A percentile compares a stretch with the other conserved stretches of the same genome.
Evolutionary conservation across 2,329 filamentous ascomycete genomes (phyloP).

Genomic region (Pezicula radicicola): DNA sequence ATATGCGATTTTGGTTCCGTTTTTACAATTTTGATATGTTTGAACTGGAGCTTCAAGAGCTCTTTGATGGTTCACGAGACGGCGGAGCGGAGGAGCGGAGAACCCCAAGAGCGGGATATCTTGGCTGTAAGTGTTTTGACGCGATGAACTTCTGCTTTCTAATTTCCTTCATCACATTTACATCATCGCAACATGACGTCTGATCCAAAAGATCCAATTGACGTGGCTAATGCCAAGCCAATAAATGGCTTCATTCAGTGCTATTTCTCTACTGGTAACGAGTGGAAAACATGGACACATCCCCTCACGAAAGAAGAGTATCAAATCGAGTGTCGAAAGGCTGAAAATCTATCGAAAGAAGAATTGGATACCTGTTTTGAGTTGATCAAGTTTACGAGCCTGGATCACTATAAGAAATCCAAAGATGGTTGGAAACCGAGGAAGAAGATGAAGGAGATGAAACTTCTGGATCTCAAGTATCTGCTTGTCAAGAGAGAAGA

Average conservation of each 20-base stretch:
- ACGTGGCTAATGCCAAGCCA: slow-evolving; percentile 43
- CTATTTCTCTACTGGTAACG: slow-evolving; percentile 38
- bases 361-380: slow-evolving; percentile 52
- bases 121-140: background rate
- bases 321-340: slow-evolving; percentile 39
- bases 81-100: too few species aligned
- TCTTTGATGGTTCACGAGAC: too few species aligned
- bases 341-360: slow-evolving; percentile 34
- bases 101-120: too few species aligned
- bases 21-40: background rate
- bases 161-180: background rate
- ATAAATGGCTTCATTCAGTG: slow-evolving; percentile 46
- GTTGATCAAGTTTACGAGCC: slow-evolving; percentile 62
- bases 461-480: slow-evolving; percentile 63
- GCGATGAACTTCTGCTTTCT: background rate
- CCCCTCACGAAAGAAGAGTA: slow-evolving; percentile 40
- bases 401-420: slow-evolving; percentile 60
- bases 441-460: slow-evolving; percentile 67
- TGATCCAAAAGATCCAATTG: slow-evolving; percentile 33
- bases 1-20: background rate
- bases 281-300: slow-evolving; percentile 44
- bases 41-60: background rate
- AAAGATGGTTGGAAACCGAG: slow-evolving; percentile 59
- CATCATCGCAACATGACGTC: background rate
- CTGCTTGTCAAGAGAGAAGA: slow-evolving; percentile 50